These are phyloP conservation scores for Nicotiana tomentosiformis DNA, from an alignment of 257 asterid genomes.

Conservation along the genomic window DNA sequence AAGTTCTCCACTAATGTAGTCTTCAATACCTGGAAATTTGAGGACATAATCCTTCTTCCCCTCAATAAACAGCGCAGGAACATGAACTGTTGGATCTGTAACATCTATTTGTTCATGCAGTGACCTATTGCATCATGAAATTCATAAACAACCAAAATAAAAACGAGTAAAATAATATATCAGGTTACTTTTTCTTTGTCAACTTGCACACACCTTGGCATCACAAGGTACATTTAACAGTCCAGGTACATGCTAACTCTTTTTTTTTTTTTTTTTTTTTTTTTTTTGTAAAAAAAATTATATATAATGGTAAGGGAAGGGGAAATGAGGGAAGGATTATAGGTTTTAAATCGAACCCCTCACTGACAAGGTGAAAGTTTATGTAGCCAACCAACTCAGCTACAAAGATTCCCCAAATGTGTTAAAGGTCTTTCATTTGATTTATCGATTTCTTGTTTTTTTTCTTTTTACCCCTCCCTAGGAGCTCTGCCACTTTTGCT, in stretches of 20 bases:
- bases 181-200: neutral
- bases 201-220: neutral
- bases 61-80: constrained; percentile 41
- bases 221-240: neutral
- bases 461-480: no score
- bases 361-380: no score
- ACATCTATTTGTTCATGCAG: constrained; percentile 20
- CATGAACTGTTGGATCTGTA: constrained; percentile 25
- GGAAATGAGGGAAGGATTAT: no score
- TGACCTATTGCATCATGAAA: constrained; percentile 19
- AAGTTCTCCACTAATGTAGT: constrained; percentile 34
- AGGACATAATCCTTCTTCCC: constrained; percentile 54
- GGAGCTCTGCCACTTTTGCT: no score
- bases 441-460: no score
- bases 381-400: no score
- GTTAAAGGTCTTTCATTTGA: no score
- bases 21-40: constrained; percentile 49
- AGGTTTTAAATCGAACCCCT: no score
- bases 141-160: neutral
- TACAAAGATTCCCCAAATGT: no score
- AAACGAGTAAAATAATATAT: neutral
- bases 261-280: no score
- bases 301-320: no score
- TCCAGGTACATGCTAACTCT: neutral
- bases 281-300: no score